Evolutionary conservation across 2,329 filamentous ascomycete genomes (phyloP).

Genomic region (Blastomyces silverae): DNA sequence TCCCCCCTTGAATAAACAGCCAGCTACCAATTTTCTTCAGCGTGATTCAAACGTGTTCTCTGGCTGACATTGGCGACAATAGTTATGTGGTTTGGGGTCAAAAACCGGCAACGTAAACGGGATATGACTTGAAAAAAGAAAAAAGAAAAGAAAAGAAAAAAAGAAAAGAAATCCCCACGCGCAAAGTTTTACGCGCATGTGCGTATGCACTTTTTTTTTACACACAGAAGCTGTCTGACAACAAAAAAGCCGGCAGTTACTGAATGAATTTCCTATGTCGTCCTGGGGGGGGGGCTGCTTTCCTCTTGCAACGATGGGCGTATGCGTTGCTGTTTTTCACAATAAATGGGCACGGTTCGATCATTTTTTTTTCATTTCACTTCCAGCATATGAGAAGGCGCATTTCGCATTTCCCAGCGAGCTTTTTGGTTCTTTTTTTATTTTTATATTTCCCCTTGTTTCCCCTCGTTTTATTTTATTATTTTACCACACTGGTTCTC

Average conservation of each 20-base stretch:
- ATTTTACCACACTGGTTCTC: background rate
- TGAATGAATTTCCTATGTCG: background rate
- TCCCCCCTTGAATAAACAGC: no score
- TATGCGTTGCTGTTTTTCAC: background rate
- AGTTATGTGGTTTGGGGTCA: slow-evolving; percentile 12
- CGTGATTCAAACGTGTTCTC: no score
- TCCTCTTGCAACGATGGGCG: background rate
- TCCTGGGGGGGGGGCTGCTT: background rate
- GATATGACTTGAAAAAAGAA: background rate
- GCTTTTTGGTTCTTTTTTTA: background rate
- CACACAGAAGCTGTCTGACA: background rate
- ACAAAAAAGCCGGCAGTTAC: background rate
- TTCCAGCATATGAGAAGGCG: background rate
- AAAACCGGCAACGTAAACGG: background rate
- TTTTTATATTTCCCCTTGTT: background rate
- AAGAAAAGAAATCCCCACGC: no score
- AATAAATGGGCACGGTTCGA: background rate
- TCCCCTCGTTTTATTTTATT: background rate
- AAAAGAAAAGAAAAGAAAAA: no score
- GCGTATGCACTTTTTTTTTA: background rate
- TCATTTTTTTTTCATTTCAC: background rate
- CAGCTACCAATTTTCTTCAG: no score
- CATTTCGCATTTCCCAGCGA: background rate
- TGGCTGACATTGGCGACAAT: background rate
- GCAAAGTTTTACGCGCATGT: background rate